Percentiles rank a stretch among this genome's conserved stretches.
Evolutionary conservation across 2,329 filamentous ascomycete species (phyloP).

Genomic region (Graphiopsis chlorocephala): DNA sequence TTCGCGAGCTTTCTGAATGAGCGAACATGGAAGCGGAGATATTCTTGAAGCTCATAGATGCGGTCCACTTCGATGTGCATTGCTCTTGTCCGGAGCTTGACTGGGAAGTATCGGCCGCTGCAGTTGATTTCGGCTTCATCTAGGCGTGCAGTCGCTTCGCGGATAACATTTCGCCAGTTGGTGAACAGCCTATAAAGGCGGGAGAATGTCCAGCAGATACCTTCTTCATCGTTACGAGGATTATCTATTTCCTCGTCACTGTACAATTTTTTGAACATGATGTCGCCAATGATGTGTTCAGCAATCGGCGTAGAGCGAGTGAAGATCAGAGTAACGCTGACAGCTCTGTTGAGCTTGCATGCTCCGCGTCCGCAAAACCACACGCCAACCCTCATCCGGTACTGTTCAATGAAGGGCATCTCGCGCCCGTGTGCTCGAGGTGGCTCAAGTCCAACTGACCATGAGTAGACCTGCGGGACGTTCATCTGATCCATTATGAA

Average conservation of each 20-base stretch:
- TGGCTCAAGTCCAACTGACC: conserved; percentile 35
- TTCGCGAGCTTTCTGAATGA: conserved; percentile 37
- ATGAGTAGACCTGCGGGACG: conserved; percentile 39
- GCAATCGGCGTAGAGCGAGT: conserved; percentile 31
- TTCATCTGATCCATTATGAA: conserved; percentile 40
- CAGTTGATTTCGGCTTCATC: conserved; percentile 37
- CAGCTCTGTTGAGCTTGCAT: conserved; percentile 29
- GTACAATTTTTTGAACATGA: conserved; percentile 35
- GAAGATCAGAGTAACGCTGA: conserved; percentile 36
- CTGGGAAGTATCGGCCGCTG: conserved; percentile 33
- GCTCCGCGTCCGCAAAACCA: conserved; percentile 37
- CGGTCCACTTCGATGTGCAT: conserved; percentile 32
- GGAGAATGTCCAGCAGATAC: conserved; percentile 37
- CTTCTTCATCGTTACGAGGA: conserved; percentile 35
- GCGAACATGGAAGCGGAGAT: conserved; percentile 35
- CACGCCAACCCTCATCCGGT: conserved; percentile 35
- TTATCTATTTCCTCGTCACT: conserved; percentile 33
- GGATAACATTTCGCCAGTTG: conserved; percentile 40
- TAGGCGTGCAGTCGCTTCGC: conserved; percentile 33
- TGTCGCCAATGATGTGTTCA: conserved; percentile 33
- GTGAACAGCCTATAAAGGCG: conserved; percentile 35
- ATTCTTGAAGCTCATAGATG: conserved; percentile 37
- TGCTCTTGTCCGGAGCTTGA: conserved; percentile 22
- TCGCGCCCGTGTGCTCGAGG: conserved; percentile 24
- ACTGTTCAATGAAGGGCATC: conserved; percentile 31